Evolutionary conservation across 768 basidiomycete genomes (phyloP).

Genomic region (Kwoniella dendrophila): DNA sequence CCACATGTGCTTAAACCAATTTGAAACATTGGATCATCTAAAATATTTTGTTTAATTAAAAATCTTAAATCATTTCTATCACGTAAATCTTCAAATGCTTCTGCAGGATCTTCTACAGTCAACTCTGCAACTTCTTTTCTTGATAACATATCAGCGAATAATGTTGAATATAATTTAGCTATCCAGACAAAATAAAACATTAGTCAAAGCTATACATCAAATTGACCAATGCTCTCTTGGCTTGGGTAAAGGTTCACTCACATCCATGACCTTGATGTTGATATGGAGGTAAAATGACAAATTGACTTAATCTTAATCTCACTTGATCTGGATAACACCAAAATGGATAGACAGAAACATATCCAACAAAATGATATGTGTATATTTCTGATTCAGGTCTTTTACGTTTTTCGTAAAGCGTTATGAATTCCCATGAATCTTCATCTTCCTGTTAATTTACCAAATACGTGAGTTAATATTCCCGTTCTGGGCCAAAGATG

Average conservation of each 20-base stretch:
- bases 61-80: slow-evolving; percentile 87
- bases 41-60: slow-evolving; percentile 76
- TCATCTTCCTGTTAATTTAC: slow-evolving; percentile 73
- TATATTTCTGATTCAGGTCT: slow-evolving; percentile 59
- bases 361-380: slow-evolving; percentile 89
- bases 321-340: slow-evolving; percentile 92
- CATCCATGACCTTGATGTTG: slow-evolving; percentile 89
- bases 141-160: slow-evolving; percentile 73
- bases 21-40: slow-evolving; percentile 65
- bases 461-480: too few species aligned
- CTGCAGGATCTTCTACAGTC: slow-evolving; percentile 96
- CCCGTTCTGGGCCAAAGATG: too few species aligned
- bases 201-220: too few species aligned
- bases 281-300: slow-evolving; percentile 86
- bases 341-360: slow-evolving; percentile 92
- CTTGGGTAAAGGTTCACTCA: too few species aligned
- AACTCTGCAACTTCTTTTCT: slow-evolving; percentile 78
- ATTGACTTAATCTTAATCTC: slow-evolving; percentile 88
- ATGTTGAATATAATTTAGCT: slow-evolving; percentile 86
- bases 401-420: slow-evolving; percentile 83
- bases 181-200: neutral
- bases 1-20: slow-evolving; percentile 67
- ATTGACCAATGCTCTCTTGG: too few species aligned
- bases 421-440: slow-evolving; percentile 87
- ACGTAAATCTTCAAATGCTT: slow-evolving; percentile 93